These are phyloP conservation scores for Vigna reflexopilosa DNA, from an alignment of 306 rosid species.

Conservation along the genomic window DNA sequence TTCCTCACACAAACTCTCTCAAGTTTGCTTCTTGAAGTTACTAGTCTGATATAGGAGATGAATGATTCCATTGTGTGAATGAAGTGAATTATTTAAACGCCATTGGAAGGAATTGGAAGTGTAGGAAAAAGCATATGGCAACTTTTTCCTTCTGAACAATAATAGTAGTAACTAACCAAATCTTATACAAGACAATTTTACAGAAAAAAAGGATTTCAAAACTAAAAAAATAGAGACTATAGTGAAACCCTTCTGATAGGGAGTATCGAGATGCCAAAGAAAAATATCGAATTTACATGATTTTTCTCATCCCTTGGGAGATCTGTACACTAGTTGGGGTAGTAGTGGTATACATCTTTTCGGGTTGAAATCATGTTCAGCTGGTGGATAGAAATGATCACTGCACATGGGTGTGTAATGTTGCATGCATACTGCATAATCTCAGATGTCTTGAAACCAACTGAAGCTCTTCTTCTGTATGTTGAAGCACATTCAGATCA, in stretches of 20 bases:
- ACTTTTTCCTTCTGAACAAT: conserved; percentile 5
- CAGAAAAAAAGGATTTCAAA: conserved; percentile 16
- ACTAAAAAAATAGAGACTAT: background rate
- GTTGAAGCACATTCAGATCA: conserved; percentile 3
- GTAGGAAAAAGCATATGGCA: no score
- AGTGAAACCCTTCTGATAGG: conserved; percentile 23
- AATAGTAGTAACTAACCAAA: conserved; percentile 7
- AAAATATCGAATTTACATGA: conserved; percentile 71
- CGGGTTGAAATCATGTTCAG: conserved; percentile 48
- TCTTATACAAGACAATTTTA: conserved; percentile 37
- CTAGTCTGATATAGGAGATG: background rate
- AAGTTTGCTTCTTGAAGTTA: background rate
- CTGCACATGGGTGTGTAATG: conserved; percentile 30
- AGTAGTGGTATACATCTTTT: conserved; percentile 54
- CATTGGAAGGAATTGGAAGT: no score
- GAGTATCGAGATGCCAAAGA: conserved; percentile 52
- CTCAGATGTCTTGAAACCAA: conserved; percentile 15
- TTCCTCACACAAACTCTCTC: background rate
- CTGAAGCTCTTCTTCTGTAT: background rate
- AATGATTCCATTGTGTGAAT: background rate
- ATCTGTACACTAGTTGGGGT: conserved; percentile 59
- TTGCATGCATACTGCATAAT: background rate
- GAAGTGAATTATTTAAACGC: background rate
- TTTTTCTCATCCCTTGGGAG: conserved; percentile 51
- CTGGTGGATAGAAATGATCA: conserved; percentile 56